These are phyloP conservation scores for Ophiostoma piceae DNA, from an alignment of 2,329 filamentous ascomycete species.

Conservation along the genomic window DNA sequence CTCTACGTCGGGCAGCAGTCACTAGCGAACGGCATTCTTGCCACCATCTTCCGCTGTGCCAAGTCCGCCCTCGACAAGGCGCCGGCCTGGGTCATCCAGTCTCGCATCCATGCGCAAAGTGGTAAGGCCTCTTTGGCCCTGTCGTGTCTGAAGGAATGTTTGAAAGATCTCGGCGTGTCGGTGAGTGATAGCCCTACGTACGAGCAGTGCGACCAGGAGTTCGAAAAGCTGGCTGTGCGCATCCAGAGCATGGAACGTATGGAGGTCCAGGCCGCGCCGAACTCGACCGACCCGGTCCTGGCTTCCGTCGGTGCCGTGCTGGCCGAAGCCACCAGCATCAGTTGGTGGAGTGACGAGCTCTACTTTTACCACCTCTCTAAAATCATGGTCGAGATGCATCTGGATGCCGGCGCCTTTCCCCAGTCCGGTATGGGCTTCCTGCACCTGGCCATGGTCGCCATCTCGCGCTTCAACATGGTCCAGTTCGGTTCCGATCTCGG, in stretches of 20 bases:
- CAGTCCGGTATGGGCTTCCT: slow-evolving; percentile 66
- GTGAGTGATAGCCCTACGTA: slow-evolving; percentile 63
- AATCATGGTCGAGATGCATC: slow-evolving; percentile 60
- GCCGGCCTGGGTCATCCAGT: slow-evolving; percentile 76
- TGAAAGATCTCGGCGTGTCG: slow-evolving; percentile 62
- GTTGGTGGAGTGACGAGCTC: slow-evolving; percentile 67
- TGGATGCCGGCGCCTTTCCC: slow-evolving; percentile 59
- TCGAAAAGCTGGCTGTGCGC: slow-evolving; percentile 56
- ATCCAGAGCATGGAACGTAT: slow-evolving; percentile 54
- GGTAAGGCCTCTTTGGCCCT: slow-evolving; percentile 69
- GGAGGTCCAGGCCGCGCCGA: slow-evolving; percentile 41
- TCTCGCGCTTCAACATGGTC: slow-evolving; percentile 66
- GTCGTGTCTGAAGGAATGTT: slow-evolving; percentile 62
- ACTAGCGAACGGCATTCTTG: slow-evolving; percentile 62
- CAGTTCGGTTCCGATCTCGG: slow-evolving; percentile 63
- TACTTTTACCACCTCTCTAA: slow-evolving; percentile 68
- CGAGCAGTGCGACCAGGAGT: slow-evolving; percentile 72
- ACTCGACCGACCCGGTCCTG: slow-evolving; percentile 48
- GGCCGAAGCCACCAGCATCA: slow-evolving; percentile 62
- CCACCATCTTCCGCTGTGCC: slow-evolving; percentile 64
- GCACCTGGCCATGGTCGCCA: slow-evolving; percentile 61
- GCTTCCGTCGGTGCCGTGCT: slow-evolving; percentile 64
- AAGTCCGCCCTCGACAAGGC: slow-evolving; percentile 72
- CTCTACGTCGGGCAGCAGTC: slow-evolving; percentile 69
- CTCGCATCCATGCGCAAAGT: slow-evolving; percentile 68